Percentiles rank a stretch among this genome's conserved stretches.
phyloP scores from a whole-genome alignment of 352 stramenopile genomes.

The Halophytophthora polymorphica region DNA sequence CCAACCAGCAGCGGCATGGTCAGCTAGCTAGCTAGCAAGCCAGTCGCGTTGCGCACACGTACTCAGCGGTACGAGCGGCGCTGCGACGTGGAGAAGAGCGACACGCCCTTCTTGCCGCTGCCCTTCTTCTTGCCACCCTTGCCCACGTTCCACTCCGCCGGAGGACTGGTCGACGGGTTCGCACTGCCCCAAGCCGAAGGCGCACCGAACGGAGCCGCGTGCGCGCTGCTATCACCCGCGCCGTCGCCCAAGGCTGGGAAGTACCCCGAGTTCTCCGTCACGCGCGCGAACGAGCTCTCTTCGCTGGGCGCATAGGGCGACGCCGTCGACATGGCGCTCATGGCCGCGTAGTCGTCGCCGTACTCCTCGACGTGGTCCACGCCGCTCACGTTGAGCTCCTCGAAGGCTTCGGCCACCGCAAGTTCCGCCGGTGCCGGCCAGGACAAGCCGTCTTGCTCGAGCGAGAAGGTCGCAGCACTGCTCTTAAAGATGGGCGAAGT shows the following conservation, averaged over 20 bases:
- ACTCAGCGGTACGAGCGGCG: conserved; percentile 68
- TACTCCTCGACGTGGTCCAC: conserved; percentile 15
- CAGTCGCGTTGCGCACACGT: neutral
- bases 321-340: conserved; percentile 1
- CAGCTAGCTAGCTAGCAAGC: too few species aligned
- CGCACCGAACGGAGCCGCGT: conserved; percentile 19
- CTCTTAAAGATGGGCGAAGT: conserved; percentile 34
- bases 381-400: conserved; percentile 38
- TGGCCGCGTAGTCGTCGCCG: conserved; percentile 9
- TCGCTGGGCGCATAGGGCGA: conserved; percentile 21
- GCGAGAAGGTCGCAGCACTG: conserved; percentile 36
- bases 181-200: conserved; percentile 41
- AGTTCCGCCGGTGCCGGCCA: conserved; percentile 67
- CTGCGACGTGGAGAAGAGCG: conserved; percentile 70
- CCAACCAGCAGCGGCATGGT: too few species aligned
- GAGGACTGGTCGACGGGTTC: conserved; percentile 23
- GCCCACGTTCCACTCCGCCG: conserved; percentile 27
- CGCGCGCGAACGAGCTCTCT: conserved; percentile 62
- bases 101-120: conserved; percentile 62
- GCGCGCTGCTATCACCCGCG: conserved; percentile 4
- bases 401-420: conserved; percentile 28
- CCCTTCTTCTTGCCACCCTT: conserved; percentile 60
- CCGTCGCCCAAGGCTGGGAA: conserved; percentile 48
- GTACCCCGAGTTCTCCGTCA: conserved; percentile 75
- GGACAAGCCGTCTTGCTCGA: conserved; percentile 45